Percentiles rank a stretch among this genome's conserved stretches.
These are phyloP conservation scores for Exophiala viscosa DNA, from an alignment of 2,329 filamentous ascomycete genomes.

Conservation along the genomic window DNA sequence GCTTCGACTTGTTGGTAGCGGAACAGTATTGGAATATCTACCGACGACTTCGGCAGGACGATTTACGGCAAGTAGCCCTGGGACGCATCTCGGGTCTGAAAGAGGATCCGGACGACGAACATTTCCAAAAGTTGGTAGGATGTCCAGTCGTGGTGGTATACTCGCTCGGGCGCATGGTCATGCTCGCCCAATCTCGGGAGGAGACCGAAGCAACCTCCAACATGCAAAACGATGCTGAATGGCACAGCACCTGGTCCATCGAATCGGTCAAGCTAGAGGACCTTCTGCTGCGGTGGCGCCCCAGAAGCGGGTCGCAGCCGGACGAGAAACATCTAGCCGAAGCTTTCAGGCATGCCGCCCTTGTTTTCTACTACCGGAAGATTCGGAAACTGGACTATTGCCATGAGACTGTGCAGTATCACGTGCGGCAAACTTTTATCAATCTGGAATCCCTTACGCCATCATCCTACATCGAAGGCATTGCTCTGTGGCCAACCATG, in stretches of 20 bases:
- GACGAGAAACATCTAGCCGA: not conserved
- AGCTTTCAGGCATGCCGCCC: not conserved
- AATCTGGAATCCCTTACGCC: not conserved
- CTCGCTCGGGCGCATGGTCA: not conserved
- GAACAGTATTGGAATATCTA: constrained; percentile 1
- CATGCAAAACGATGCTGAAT: not conserved
- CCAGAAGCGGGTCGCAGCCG: not conserved
- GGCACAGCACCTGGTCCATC: constrained; percentile 1
- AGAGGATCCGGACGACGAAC: not conserved
- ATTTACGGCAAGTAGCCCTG: not conserved
- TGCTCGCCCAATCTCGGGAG: not conserved
- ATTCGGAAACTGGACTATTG: not conserved
- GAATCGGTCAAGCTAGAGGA: not conserved
- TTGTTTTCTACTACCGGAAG: not conserved
- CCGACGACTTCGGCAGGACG: not conserved
- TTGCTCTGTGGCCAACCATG: not conserved
- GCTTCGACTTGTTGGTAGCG: not conserved
- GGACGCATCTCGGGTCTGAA: not conserved
- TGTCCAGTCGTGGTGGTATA: not conserved
- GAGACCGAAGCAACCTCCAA: not conserved
- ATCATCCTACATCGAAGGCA: not conserved
- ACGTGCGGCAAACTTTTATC: not conserved
- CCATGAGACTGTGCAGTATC: not conserved
- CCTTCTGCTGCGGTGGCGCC: not conserved
- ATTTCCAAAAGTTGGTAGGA: not conserved